Evolutionary conservation across 2,329 filamentous ascomycete species (phyloP), one percentile per base, ranked within the genome.

Genomic region (Fusarium armeniacum): DNA sequence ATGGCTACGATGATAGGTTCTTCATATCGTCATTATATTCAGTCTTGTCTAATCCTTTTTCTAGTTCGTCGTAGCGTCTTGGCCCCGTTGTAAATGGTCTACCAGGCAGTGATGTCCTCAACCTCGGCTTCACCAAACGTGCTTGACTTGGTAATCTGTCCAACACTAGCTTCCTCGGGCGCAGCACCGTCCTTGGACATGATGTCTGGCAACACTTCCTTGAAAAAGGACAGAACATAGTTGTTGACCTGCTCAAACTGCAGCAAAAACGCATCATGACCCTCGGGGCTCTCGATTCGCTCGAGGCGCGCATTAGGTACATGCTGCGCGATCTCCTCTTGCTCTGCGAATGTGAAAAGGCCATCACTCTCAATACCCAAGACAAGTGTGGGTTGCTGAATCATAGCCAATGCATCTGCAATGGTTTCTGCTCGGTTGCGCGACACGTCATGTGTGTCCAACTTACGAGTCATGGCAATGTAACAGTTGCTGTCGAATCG

Each of bases 401-500:
- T 96, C 77, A 93, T 82, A 1, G 87, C 88, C 6, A 99, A 85
- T 0, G 95, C 95, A 62, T 93, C 89, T 28, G 87, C 86, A 33
- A 97, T 89, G 28, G 86, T 84, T 41, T 82, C 73, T n/a, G 89
- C 82, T 7, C 95, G 91, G 76, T 90, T 88, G 43, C 94, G 89
- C 16, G 94, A 97, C 28, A 99, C 89, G 78, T 99, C 96, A 80
- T 99, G 96, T 0, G 96, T 98, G 78, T 99, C 96, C 18, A 99
- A 88, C 81, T 99, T 99, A 75, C 96, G 91, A 6, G 96, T 98
- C 80, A 99, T 98, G 72, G 96, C 94, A 73, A 99, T 98, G 83
- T 99, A 99, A 83, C 96, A 99, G 80, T 99, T 99, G 75, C 94
- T 93, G 80, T 99, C 96, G 79, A 98, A 99, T 12, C 96, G 92